These are phyloP conservation scores for Lichtheimia ornata DNA, from an alignment of 371 early-diverging fungal species.

Conservation along the genomic window DNA sequence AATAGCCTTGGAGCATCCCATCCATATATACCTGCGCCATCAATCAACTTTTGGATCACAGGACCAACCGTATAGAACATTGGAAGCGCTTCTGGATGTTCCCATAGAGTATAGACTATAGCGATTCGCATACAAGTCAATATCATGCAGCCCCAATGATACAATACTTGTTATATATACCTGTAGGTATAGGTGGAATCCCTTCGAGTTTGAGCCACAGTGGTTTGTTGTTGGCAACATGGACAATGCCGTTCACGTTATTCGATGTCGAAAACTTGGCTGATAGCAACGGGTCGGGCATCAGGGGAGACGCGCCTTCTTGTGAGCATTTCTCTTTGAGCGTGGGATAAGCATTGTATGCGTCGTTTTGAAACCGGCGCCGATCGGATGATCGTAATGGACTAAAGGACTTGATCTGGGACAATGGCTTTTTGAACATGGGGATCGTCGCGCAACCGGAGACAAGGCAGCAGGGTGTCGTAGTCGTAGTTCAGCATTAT, in stretches of 20 bases:
- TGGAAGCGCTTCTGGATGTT: slow-evolving; percentile 60
- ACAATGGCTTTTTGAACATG: slow-evolving; percentile 67
- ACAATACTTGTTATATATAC: slow-evolving; percentile 19
- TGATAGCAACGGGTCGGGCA: slow-evolving; percentile 58
- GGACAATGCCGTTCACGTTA: slow-evolving; percentile 61
- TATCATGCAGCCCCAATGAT: not conserved
- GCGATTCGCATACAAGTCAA: not conserved
- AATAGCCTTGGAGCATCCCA: slow-evolving; percentile 11
- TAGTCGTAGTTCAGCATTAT: no score
- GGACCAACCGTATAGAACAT: slow-evolving; percentile 61
- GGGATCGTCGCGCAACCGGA: no score
- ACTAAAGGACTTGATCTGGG: slow-evolving; percentile 59
- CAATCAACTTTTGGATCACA: slow-evolving; percentile 62
- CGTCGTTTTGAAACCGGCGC: slow-evolving; percentile 58
- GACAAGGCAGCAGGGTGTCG: no score
- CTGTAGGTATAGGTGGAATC: slow-evolving; percentile 41
- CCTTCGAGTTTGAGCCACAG: slow-evolving; percentile 60
- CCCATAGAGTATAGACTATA: slow-evolving; percentile 69
- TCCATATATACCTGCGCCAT: slow-evolving; percentile 63
- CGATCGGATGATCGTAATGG: slow-evolving; percentile 63
- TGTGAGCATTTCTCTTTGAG: slow-evolving; percentile 33
- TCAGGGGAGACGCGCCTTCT: slow-evolving; percentile 40
- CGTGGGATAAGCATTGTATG: slow-evolving; percentile 51
- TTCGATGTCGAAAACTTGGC: slow-evolving; percentile 66
- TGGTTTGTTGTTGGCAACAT: slow-evolving; percentile 56